Conservation (phyloP, 2,329 filamentous ascomycete species). For the Penicillium sp. region DNA sequence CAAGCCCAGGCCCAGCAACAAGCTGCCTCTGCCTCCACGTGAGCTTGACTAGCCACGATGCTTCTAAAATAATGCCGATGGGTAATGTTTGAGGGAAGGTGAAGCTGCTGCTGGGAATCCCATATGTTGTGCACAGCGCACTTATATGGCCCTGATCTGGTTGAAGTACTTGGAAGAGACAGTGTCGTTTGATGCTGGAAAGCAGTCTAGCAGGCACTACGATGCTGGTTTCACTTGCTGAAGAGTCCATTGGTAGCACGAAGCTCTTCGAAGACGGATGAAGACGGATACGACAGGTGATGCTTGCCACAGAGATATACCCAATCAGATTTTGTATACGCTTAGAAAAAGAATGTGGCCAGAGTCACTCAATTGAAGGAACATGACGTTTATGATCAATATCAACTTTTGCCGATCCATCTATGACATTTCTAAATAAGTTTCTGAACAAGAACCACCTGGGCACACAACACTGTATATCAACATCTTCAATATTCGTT, state of each 20-base stretch:
- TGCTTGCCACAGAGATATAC: conserved; percentile 15
- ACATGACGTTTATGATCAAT: not conserved
- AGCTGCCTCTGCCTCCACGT: conserved; percentile 34
- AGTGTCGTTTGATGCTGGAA: not conserved
- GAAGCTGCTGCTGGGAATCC: not conserved
- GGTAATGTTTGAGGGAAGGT: not conserved
- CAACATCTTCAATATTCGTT: conserved; percentile 14
- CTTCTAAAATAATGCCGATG: not conserved
- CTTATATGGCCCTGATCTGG: not conserved
- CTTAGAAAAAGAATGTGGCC: not conserved
- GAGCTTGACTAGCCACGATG: conserved; percentile 6
- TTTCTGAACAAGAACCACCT: not conserved
- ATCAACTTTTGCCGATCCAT: not conserved
- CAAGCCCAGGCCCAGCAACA: conserved; percentile 40
- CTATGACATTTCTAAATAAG: not conserved
- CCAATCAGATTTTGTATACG: conserved; percentile 11
- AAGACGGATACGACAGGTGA: not conserved
- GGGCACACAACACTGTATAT: conserved; percentile 6
- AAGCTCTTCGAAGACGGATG: not conserved
- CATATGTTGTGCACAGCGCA: not conserved
- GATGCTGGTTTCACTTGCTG: not conserved
- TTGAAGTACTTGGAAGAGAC: not conserved
- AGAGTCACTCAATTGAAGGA: not conserved
- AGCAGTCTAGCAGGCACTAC: not conserved
- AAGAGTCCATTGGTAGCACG: not conserved